phyloP scores from a whole-genome alignment of 2,329 filamentous ascomycete species.

The Sarocladiaceae sp. region DNA sequence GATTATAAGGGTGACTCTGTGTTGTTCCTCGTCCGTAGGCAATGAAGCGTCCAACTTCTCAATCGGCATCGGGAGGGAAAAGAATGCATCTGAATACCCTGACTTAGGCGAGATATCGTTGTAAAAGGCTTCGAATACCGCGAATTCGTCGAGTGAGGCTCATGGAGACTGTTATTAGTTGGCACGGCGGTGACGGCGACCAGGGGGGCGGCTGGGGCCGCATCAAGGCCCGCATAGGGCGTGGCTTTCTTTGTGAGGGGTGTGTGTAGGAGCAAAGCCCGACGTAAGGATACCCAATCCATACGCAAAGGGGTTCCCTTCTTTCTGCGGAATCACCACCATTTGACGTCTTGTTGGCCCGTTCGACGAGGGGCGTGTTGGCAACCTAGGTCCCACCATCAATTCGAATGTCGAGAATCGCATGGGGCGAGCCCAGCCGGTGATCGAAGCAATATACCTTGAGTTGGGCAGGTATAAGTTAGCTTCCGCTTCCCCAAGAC shows the following conservation, averaged over 20 bases:
- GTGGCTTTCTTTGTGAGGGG: constrained; percentile 12
- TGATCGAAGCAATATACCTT: constrained; percentile 20
- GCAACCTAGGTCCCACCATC: constrained; percentile 15
- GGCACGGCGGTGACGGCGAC: constrained; percentile 6
- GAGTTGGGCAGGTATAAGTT: constrained; percentile 35
- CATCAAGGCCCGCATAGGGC: constrained; percentile 5
- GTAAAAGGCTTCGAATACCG: too few species aligned
- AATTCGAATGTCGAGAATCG: constrained; percentile 9
- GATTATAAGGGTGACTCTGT: too few species aligned
- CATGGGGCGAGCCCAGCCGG: constrained; percentile 12
- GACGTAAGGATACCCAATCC: constrained; percentile 37
- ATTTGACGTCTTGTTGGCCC: constrained; percentile 12
- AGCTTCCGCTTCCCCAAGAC: constrained; percentile 24
- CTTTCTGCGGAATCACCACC: constrained; percentile 25
- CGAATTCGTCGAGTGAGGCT: too few species aligned
- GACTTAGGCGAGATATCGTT: too few species aligned
- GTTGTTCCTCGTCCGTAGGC: too few species aligned
- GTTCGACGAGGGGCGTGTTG: constrained; percentile 22
- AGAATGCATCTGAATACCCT: too few species aligned
- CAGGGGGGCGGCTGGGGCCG: constrained; percentile 8
- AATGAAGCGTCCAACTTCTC: too few species aligned
- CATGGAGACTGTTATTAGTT: not conserved
- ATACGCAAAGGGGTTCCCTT: constrained; percentile 30
- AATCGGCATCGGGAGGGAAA: too few species aligned
- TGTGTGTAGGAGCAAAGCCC: constrained; percentile 18